Evolutionary conservation across 164 flowering plant genomes (phyloP).

Genomic region (Umbellularia californica): DNA sequence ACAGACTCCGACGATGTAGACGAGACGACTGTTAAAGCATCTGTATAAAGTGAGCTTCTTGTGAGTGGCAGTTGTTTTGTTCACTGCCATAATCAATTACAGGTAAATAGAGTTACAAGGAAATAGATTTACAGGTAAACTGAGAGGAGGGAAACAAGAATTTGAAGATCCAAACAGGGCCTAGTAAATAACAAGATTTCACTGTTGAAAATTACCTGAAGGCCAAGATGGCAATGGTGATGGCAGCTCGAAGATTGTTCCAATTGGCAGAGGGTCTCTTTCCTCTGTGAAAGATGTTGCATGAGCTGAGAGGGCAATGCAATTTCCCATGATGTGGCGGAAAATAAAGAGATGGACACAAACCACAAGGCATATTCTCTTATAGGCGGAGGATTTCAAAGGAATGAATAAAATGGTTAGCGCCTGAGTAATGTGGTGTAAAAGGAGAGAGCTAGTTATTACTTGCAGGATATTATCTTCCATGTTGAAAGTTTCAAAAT

Average conservation of each 20-base stretch:
- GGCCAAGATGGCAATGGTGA: conserved; percentile 52
- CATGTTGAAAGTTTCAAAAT: not conserved
- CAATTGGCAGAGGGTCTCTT: conserved; percentile 25
- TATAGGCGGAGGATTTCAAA: not conserved
- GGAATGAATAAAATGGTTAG: not conserved
- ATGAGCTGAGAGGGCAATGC: not conserved
- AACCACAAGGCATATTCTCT: conserved; percentile 4
- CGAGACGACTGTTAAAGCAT: not conserved
- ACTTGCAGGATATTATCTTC: not conserved
- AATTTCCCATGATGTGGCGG: not conserved
- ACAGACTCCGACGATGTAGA: too few species aligned
- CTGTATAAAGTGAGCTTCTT: not conserved
- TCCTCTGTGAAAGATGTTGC: not conserved
- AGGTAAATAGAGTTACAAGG: too few species aligned
- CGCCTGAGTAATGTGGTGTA: not conserved
- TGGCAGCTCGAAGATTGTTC: conserved; percentile 49
- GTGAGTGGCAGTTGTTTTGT: not conserved
- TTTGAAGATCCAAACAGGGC: too few species aligned
- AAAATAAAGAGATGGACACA: not conserved
- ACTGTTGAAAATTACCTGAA: conserved; percentile 24
- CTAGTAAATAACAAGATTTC: too few species aligned
- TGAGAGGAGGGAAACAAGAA: too few species aligned
- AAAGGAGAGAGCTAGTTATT: not conserved
- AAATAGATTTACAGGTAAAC: too few species aligned
- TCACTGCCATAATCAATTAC: too few species aligned